Base-by-base conservation (phyloP, 352 stramenopile species). In the Pythium guiyangense region DNA sequence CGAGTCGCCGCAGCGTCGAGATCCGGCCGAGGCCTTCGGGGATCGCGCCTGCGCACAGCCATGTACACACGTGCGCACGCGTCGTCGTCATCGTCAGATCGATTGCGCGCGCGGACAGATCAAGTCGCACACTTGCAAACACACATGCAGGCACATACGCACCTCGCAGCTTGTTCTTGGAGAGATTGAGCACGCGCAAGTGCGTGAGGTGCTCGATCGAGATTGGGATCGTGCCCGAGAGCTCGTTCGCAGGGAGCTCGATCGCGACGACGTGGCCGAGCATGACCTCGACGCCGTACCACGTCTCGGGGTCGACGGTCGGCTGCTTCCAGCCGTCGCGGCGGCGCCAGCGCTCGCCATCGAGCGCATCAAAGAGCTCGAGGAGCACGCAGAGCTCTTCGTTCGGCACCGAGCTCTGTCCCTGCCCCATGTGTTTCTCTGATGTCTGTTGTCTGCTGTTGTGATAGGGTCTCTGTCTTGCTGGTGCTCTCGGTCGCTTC, bases 251-350 rank as follows among this genome's bases (percentile, higher is more conserved):
- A 2, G 80, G 77, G 34, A 93, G 62, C 55, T 88, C 78, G 14
- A 93, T 69, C n/a, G 80, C 71, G 40, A 85, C 74, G 17, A 93
- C 83, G 62, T 93, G 83, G 46, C 83, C 83, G 64, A 77, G 65
- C 27, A 66, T 52, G 42, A 93, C 81, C 48, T 88, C 66, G 47
- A 93, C 81, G 60, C 83, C 83, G 62, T 87, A 88, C 83, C 83
- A 93, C 20, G 73, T 79, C 72, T 93, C 79, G 4, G 80, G 79
- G 52, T 91, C 79, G n/a, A 71, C 43, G 27, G 77, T 83, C 37
- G 73, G 70, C 71, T 87, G 74, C 60, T 84, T 86, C 83, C 83
- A 93, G 46, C 80, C 83, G 61, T 90, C 73, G 45, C 79, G 77
- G 12, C 83, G 79, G 14, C 80, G 80, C 83, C 83, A 93, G 47